Evolutionary conservation across 495 filamentous ascomycete genomes (phyloP).

Genomic region (Viridothelium virens): DNA sequence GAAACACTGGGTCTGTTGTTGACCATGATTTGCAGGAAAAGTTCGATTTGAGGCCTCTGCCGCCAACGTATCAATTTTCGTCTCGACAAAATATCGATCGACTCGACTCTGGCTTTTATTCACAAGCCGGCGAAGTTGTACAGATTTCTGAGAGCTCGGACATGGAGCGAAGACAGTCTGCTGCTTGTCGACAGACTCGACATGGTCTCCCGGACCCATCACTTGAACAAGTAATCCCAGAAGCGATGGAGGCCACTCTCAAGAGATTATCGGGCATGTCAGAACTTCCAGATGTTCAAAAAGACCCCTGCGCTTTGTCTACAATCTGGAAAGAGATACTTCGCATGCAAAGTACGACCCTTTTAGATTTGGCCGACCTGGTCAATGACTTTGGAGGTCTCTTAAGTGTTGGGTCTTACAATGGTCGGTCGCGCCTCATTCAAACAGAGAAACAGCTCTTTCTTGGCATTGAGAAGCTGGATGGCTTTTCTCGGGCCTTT

Average conservation of each 20-base stretch:
- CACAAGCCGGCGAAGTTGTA: not conserved
- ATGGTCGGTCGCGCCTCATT: not conserved
- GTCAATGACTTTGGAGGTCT: not conserved
- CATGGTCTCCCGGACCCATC: not conserved
- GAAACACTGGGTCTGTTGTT: too few relatives aligned
- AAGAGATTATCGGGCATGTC: not conserved
- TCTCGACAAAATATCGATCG: not conserved
- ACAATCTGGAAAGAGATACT: not conserved
- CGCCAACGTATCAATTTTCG: not conserved
- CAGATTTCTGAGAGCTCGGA: too few relatives aligned
- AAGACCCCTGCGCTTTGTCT: not conserved
- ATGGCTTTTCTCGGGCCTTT: not conserved
- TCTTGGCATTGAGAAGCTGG: not conserved
- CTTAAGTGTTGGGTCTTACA: not conserved
- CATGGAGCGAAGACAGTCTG: too few relatives aligned
- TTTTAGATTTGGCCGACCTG: not conserved
- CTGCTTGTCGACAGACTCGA: not conserved
- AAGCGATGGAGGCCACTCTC: not conserved
- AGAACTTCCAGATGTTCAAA: not conserved
- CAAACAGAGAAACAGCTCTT: not conserved
- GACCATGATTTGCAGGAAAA: not conserved
- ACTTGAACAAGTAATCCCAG: not conserved
- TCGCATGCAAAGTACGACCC: not conserved
- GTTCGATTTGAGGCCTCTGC: not conserved
- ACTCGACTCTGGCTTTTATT: not conserved